Conservation (phyloP, 2,329 filamentous ascomycete species). For the Samsoniella hepiali region DNA sequence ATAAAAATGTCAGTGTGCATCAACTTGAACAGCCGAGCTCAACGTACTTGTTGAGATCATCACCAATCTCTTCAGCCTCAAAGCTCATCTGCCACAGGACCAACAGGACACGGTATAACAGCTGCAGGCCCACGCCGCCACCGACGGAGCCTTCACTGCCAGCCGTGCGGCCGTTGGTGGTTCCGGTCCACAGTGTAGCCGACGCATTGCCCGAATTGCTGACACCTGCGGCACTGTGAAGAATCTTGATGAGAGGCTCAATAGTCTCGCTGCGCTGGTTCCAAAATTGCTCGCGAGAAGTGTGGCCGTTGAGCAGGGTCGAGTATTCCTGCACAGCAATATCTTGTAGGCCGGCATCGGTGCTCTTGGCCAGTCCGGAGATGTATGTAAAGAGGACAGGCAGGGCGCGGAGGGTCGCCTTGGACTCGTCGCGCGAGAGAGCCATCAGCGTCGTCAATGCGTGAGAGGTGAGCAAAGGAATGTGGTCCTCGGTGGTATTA, state of each 20-base stretch:
- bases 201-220: slow-evolving; percentile 61
- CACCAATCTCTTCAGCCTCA: slow-evolving; percentile 69
- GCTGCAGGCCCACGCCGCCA: slow-evolving; percentile 84
- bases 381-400: slow-evolving; percentile 84
- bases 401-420: slow-evolving; percentile 71
- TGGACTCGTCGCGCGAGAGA: slow-evolving; percentile 58
- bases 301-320: slow-evolving; percentile 70
- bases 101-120: slow-evolving; percentile 89
- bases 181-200: slow-evolving; percentile 60
- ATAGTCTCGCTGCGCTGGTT: slow-evolving; percentile 82
- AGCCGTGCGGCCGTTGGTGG: slow-evolving; percentile 50
- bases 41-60: slow-evolving; percentile 81
- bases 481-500: slow-evolving; percentile 70
- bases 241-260: slow-evolving; percentile 75
- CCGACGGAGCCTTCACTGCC: slow-evolving; percentile 63
- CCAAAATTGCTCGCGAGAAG: slow-evolving; percentile 84
- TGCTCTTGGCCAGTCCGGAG: slow-evolving; percentile 75
- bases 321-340: slow-evolving; percentile 94
- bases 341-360: slow-evolving; percentile 88
- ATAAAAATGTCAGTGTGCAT: slow-evolving; percentile 23
- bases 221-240: slow-evolving; percentile 73
- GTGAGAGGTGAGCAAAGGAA: slow-evolving; percentile 84
- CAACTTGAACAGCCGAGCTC: neutral
- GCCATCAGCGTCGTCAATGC: slow-evolving; percentile 79
- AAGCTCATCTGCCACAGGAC: slow-evolving; percentile 98